Percentiles rank a stretch among this genome's conserved stretches.
These are phyloP conservation scores for Metarhizium anisopliae DNA, from an alignment of 2,329 filamentous ascomycete species.

Conservation along the genomic window DNA sequence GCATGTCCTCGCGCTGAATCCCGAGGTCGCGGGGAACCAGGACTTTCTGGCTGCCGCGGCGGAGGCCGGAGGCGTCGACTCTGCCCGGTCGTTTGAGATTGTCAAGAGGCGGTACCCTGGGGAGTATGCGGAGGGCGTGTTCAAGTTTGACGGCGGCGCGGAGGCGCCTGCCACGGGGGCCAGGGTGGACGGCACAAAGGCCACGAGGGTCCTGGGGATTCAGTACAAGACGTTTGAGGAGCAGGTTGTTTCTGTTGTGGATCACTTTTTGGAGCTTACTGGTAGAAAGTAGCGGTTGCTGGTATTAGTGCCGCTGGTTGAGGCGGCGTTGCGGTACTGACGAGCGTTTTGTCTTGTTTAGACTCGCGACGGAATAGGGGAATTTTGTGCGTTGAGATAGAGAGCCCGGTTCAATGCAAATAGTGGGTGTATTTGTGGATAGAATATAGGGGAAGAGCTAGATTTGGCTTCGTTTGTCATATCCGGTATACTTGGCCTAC, in stretches of 20 bases:
- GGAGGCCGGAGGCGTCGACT: slow-evolving; percentile 14
- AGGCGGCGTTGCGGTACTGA: too few relatives aligned
- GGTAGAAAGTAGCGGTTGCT: background rate
- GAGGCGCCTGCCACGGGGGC: slow-evolving; percentile 1
- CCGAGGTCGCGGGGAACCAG: slow-evolving; percentile 18
- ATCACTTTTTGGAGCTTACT: slow-evolving; percentile 17
- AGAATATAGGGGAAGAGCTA: too few relatives aligned
- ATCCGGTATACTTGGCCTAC: too few relatives aligned
- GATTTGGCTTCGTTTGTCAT: too few relatives aligned
- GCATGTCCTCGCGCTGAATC: slow-evolving; percentile 27
- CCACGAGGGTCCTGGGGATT: slow-evolving; percentile 17
- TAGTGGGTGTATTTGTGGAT: too few relatives aligned
- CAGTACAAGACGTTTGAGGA: slow-evolving; percentile 17
- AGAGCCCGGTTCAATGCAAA: too few relatives aligned
- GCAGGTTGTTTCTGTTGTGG: slow-evolving; percentile 18
- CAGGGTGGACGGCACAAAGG: slow-evolving; percentile 9
- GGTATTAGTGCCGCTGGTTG: too few relatives aligned
- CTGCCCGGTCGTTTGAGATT: slow-evolving; percentile 30
- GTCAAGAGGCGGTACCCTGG: slow-evolving; percentile 18
- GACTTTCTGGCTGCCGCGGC: slow-evolving; percentile 16
- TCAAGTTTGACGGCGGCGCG: slow-evolving; percentile 7
- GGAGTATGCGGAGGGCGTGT: slow-evolving; percentile 10
- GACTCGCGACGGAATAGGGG: too few relatives aligned
- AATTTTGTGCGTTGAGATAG: too few relatives aligned
- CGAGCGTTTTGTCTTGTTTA: too few relatives aligned